phyloP scores from a whole-genome alignment of 257 asterid genomes.

The Plantago major region DNA sequence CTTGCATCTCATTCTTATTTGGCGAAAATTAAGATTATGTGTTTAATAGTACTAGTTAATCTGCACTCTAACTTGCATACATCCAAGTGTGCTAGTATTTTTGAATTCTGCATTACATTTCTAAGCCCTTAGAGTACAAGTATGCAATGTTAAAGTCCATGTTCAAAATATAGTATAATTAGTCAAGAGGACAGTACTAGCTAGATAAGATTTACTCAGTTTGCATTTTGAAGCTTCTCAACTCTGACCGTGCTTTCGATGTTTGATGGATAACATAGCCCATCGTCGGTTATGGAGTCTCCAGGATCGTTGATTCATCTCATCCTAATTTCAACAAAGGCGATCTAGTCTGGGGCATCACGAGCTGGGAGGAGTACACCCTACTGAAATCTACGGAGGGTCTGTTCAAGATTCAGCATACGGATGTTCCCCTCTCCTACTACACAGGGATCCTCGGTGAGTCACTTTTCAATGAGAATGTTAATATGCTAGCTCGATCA shows the following conservation, averaged over 20 bases:
- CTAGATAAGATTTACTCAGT: background rate
- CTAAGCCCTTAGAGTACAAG: too few relatives aligned
- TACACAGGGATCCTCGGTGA: conserved; percentile 5
- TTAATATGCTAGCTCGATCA: too few relatives aligned
- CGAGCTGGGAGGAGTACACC: conserved; percentile 63
- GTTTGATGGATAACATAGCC: conserved; percentile 24
- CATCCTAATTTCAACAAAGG: conserved; percentile 46
- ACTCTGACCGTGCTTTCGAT: background rate
- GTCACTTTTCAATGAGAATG: background rate
- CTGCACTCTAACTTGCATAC: too few relatives aligned
- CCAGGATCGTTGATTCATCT: conserved; percentile 45
- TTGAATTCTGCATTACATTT: too few relatives aligned
- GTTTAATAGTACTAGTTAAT: too few relatives aligned
- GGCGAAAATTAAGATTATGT: too few relatives aligned
- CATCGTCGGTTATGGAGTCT: conserved; percentile 46
- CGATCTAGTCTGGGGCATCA: conserved; percentile 46
- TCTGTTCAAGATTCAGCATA: conserved; percentile 32
- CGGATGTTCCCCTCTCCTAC: background rate
- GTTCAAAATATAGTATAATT: too few relatives aligned
- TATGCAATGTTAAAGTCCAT: too few relatives aligned
- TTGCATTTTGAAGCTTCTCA: background rate
- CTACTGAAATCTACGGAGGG: conserved; percentile 24
- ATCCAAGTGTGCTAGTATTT: too few relatives aligned
- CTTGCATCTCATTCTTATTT: too few relatives aligned
- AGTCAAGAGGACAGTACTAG: too few relatives aligned